Evolutionary conservation across 2,329 filamentous ascomycete genomes (phyloP).

Genomic region (Xylaria arbuscula): DNA sequence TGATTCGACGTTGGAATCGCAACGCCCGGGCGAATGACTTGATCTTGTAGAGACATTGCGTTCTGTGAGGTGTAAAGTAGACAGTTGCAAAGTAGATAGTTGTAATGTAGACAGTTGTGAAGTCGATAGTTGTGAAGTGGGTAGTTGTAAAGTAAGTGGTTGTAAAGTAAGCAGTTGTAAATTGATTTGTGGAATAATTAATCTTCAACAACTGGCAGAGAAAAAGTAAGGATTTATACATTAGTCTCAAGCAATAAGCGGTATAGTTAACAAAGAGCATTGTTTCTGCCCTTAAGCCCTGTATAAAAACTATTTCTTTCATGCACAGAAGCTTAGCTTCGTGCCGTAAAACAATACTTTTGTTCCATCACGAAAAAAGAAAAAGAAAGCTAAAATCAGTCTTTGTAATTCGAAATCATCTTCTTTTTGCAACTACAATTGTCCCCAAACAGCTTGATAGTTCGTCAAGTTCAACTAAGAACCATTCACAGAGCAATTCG

Average conservation of each 20-base stretch:
- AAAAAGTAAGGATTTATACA: neutral
- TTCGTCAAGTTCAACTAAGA: neutral
- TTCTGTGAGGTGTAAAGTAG: neutral
- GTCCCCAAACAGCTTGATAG: neutral
- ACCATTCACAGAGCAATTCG: too few relatives aligned
- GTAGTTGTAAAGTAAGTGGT: too few relatives aligned
- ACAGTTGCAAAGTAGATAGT: neutral
- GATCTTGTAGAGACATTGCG: neutral
- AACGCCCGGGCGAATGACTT: neutral
- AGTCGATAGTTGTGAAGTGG: neutral
- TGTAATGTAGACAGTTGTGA: neutral
- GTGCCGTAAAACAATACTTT: neutral
- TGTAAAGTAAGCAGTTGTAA: neutral
- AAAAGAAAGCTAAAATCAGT: neutral
- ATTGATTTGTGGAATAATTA: neutral
- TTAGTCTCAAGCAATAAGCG: neutral
- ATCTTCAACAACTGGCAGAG: too few relatives aligned
- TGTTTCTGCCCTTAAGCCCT: neutral
- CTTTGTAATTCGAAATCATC: too few relatives aligned
- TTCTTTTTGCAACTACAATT: neutral
- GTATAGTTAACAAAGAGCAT: neutral
- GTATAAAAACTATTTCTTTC: neutral
- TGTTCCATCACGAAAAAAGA: neutral
- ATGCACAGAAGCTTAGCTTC: neutral
- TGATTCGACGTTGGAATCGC: neutral